These are phyloP conservation scores for Syzygium grande DNA, from an alignment of 345 rosid genomes.

Conservation along the genomic window DNA sequence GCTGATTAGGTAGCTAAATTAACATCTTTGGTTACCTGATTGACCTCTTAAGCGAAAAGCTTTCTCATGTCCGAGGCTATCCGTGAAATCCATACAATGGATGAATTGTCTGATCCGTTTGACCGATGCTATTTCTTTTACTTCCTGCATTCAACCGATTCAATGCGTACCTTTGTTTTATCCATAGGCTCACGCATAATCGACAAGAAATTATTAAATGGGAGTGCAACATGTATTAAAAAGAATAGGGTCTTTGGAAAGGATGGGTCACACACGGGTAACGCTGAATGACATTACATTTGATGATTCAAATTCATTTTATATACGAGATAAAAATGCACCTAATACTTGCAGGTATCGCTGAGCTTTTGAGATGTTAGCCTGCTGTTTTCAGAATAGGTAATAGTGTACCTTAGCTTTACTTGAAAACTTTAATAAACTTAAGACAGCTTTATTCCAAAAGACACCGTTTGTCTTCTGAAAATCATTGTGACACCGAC, in stretches of 20 bases:
- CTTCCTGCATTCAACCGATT: neutral
- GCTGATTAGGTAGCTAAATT: neutral
- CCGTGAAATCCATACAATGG: neutral
- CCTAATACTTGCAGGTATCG: neutral
- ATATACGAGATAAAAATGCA: neutral
- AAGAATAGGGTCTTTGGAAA: neutral
- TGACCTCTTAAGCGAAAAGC: neutral
- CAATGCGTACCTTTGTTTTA: neutral
- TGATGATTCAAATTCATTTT: neutral
- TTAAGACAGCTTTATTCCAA: neutral
- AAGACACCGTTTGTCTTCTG: neutral
- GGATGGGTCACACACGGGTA: neutral
- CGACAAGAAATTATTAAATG: neutral
- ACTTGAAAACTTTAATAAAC: neutral
- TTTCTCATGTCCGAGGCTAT: neutral
- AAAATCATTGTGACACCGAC: neutral
- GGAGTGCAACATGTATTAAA: neutral
- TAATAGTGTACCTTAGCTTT: neutral
- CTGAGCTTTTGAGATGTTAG: neutral
- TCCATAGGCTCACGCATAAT: neutral
- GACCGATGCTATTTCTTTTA: neutral
- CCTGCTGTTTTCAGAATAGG: neutral
- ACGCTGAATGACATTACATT: neutral
- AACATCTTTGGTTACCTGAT: neutral
- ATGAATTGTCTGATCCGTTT: neutral